Percentiles rank a stretch among this genome's conserved stretches.
These are phyloP conservation scores for Rosa rugosa DNA, from an alignment of 306 rosid genomes.

Conservation along the genomic window DNA sequence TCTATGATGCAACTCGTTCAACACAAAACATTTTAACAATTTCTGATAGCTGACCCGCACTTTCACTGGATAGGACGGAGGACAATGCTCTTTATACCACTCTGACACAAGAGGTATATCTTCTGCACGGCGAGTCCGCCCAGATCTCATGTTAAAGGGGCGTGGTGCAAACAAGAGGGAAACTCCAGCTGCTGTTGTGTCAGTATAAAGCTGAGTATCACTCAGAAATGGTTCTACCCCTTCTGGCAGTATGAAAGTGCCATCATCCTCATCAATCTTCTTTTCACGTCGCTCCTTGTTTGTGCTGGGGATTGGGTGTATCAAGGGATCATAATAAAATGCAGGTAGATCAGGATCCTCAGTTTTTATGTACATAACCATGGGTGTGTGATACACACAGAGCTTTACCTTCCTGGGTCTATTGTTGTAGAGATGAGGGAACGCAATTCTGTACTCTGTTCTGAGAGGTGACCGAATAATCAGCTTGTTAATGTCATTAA, in stretches of 20 bases:
- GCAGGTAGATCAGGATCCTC: slow-evolving; percentile 99
- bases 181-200: slow-evolving; percentile 95
- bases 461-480: slow-evolving; percentile 98
- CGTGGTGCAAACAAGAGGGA: slow-evolving; percentile 97
- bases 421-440: slow-evolving; percentile 98
- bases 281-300: slow-evolving; percentile 89
- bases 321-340: slow-evolving; percentile 94
- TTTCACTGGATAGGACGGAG: slow-evolving; percentile 97
- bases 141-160: slow-evolving; percentile 99
- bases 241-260: slow-evolving; percentile 74
- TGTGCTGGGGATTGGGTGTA: slow-evolving; percentile 93
- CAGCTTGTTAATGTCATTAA: slow-evolving; percentile 96
- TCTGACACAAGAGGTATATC: slow-evolving; percentile 97
- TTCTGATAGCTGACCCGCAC: slow-evolving; percentile 98
- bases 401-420: slow-evolving; percentile 99
- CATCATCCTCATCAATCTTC: slow-evolving; percentile 75
- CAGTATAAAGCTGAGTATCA: slow-evolving; percentile 89
- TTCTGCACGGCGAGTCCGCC: slow-evolving; percentile 91
- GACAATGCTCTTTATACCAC: slow-evolving; percentile 99
- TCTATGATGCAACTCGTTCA: slow-evolving; percentile 97
- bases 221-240: slow-evolving; percentile 87
- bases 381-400: slow-evolving; percentile 89
- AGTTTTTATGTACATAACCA: slow-evolving; percentile 93
- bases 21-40: slow-evolving; percentile 87
- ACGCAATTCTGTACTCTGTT: slow-evolving; percentile 95